Evolutionary conservation across 805 yeast species (phyloP).

Genomic region (Kuraishia piskuri): DNA sequence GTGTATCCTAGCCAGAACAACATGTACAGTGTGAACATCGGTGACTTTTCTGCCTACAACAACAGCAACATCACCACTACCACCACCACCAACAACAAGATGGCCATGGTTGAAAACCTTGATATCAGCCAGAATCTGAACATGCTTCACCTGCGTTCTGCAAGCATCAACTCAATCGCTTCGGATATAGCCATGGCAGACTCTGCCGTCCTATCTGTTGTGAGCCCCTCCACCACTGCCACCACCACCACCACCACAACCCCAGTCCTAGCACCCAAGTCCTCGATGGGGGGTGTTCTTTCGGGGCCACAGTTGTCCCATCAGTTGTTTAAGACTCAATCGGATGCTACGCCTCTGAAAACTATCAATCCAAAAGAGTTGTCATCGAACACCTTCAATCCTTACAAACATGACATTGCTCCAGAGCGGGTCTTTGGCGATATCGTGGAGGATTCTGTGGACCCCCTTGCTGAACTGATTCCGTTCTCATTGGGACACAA

Average conservation of each 20-base stretch:
- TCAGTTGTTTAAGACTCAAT: background rate
- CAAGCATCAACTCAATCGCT: background rate
- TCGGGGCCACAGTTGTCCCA: background rate
- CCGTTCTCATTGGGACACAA: background rate
- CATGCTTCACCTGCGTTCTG: background rate
- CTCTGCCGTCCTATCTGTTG: background rate
- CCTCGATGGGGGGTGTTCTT: background rate
- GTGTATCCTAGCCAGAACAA: background rate
- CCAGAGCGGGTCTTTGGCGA: background rate
- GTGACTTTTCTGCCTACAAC: background rate
- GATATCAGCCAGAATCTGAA: background rate
- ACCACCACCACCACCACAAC: background rate
- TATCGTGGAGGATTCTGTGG: background rate
- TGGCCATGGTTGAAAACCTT: background rate
- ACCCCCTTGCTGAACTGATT: background rate
- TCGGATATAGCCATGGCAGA: background rate
- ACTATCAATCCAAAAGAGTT: constrained; percentile 3
- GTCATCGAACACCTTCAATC: background rate
- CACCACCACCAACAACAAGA: no score
- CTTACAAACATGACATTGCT: background rate
- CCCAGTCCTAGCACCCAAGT: background rate
- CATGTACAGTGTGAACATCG: background rate
- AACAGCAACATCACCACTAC: no score
- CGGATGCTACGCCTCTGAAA: background rate
- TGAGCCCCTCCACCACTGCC: background rate